Evolutionary conservation across 257 asterid species (phyloP), one percentile per base, ranked within the genome.

Genomic region (Pogostemon cablin): DNA sequence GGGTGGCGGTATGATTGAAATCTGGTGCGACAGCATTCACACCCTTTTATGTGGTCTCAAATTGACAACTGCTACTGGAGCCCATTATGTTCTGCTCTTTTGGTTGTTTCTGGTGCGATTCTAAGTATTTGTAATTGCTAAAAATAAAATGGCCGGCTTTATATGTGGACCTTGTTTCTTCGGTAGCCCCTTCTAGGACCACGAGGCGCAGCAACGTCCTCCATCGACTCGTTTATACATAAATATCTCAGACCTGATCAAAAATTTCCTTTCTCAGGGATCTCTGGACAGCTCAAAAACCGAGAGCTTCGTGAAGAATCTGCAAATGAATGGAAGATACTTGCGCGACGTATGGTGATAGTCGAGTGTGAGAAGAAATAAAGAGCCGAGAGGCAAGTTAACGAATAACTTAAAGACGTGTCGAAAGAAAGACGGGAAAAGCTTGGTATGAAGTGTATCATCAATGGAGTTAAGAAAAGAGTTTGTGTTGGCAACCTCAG

Each of bases 231-330:
- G 25, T 20, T 20, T 20, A 20, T 20, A 20, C 25, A 20, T 20
- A 20, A 20, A 20, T 20, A 20, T 20, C 25, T 20, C 44, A 40
- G 44, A 40, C 4, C 56, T 12, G 32, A 56, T 32, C 2, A 2
- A 9, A 6, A 11, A 0, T 0, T 35, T 48, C 0, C 52, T 5
- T 10, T 64, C 62, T 17, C 85, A 86, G 91, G 91, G 91, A 71
- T 84, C 91, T 42, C 48, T 86, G 66, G 88, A 82, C 84, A 81
- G 62, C 79, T 84, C 87, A 9, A 80, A 86, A 74, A 80, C 91
- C 0, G 91, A 86, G 80, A 82, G 87, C 84, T 68, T 84, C 20
- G 91, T 86, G 69, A 86, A 86, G 84, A 84, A 82, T 75, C 82
- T 86, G 76, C 91, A 86, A 59, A 78, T 76, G 87, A 64, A 46